phyloP scores from a whole-genome alignment of 768 basidiomycete species.

The Hemileccinum rubropunctum region DNA sequence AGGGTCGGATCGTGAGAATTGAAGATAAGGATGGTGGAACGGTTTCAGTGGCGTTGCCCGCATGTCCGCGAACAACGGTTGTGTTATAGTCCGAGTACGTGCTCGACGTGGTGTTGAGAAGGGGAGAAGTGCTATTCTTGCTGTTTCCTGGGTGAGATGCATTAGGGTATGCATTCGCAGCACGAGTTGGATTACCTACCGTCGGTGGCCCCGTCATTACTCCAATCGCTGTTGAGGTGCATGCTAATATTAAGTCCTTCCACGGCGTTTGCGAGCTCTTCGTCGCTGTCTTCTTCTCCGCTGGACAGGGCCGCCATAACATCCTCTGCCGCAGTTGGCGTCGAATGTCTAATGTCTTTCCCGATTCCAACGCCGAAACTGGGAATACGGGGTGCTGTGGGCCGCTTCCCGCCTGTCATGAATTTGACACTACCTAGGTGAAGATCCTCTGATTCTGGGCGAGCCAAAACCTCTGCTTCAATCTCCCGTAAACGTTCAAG shows the following conservation, averaged over 20 bases:
- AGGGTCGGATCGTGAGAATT: constrained; percentile 66
- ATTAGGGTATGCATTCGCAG: constrained; percentile 10
- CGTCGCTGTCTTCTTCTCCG: constrained; percentile 57
- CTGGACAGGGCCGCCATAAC: constrained; percentile 33
- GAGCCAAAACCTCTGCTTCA: constrained; percentile 76
- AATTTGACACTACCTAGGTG: constrained; percentile 88
- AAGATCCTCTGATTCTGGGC: constrained; percentile 63
- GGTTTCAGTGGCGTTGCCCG: constrained; percentile 36
- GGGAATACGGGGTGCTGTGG: constrained; percentile 71
- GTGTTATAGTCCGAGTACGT: constrained; percentile 64
- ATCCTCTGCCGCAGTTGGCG: constrained; percentile 35
- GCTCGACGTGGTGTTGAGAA: constrained; percentile 45
- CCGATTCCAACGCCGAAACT: constrained; percentile 79
- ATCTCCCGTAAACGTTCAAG: constrained; percentile 77
- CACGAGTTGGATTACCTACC: constrained; percentile 16
- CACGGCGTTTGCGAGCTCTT: constrained; percentile 65
- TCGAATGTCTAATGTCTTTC: constrained; percentile 47
- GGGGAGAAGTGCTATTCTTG: constrained; percentile 51
- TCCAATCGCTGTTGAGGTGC: constrained; percentile 48
- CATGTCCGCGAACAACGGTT: constrained; percentile 57
- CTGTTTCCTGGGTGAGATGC: constrained; percentile 31
- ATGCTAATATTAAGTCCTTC: constrained; percentile 47
- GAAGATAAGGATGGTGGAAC: constrained; percentile 62
- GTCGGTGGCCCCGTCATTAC: constrained; percentile 35
- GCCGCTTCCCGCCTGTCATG: constrained; percentile 64